Base-by-base conservation (phyloP, 2,329 filamentous ascomycete genomes). In the Chaetomium sp. region DNA sequence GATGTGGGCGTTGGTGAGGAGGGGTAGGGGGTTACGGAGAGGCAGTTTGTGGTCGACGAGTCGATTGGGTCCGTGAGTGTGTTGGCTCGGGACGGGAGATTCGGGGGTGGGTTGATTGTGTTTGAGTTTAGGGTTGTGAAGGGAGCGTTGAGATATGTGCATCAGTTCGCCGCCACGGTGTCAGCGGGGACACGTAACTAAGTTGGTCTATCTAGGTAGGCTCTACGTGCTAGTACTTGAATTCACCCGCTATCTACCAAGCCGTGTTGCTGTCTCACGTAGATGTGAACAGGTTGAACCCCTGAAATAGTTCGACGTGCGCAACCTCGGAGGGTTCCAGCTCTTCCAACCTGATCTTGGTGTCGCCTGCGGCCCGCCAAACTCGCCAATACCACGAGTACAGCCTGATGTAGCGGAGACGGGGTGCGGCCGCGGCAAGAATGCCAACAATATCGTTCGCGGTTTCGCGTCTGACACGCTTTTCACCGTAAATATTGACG, bases 41-140 rank as follows among this genome's bases (percentile, higher is more conserved):
- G n/a, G 21, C 12, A 51, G n/a, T 27, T 63, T 35, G 45, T 64
- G 31, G 31, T 56, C 2, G 53, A 56, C 19, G 54, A 53, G 16
- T 45, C 47, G 16, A 29, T 56, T 8, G 59, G 64, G 2, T 33
- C 60, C n/a, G 55, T 59, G 9, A 67, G 53, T 10, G 58, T 56
- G 31, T 8, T 65, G 50, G 59, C 55, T 3, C 59, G 31, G 47
- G 62, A 56, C 31, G 58, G 56, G 25, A 56, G n/a, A 12, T 16
- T 58, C 2, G 57, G 58, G 21, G 42, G 35, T 19, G 55, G 57
- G 19, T 9, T 50, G 19, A 47, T 19, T 1, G 49, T 51, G 25
- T 56, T 64, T 51, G 62, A 63, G 47, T 21, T 57, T 2, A 58
- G 61, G 45, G 47, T 67, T 42, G 55, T 65, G 2, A 31, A 61